Percentiles rank a stretch among this genome's conserved stretches.
These are phyloP conservation scores for Chlorella ohadii DNA, from an alignment of 139 green algal species.

Conservation along the genomic window DNA sequence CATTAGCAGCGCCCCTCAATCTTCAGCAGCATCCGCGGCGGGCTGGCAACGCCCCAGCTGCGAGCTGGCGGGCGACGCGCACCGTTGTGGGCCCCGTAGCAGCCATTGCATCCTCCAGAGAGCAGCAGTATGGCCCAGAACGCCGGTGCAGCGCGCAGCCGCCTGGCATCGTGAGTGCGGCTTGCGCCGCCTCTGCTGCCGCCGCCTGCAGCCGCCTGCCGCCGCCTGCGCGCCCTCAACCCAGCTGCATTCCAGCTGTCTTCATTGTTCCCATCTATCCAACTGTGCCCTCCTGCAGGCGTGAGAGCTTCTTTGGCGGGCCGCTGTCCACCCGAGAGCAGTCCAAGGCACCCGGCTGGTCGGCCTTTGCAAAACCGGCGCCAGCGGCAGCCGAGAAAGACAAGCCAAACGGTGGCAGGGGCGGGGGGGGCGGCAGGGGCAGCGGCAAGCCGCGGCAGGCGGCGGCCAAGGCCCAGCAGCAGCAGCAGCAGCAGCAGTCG, in stretches of 20 bases:
- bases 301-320: constrained; percentile 41
- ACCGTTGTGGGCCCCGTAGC: too few species aligned
- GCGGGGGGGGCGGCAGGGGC: background rate
- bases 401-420: background rate
- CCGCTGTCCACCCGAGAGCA: constrained; percentile 26
- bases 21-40: too few species aligned
- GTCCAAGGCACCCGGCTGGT: constrained; percentile 26
- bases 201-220: background rate
- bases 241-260: too few species aligned
- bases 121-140: background rate
- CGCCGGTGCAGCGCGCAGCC: constrained; percentile 4
- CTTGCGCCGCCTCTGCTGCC: background rate
- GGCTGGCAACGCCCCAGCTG: too few species aligned
- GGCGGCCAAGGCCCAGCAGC: background rate
- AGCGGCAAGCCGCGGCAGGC: background rate
- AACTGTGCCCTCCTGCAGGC: background rate
- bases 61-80: too few species aligned
- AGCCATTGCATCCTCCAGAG: too few species aligned
- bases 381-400: background rate
- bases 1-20: too few species aligned
- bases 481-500: background rate
- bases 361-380: background rate
- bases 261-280: background rate
- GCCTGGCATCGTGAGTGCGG: constrained; percentile 24
- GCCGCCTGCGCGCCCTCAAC: too few species aligned